A percentile compares a stretch with the other conserved stretches of the same genome.
phyloP scores from a whole-genome alignment of 1,284 basidiomycete species.

The Phenoliferia sp. region DNA sequence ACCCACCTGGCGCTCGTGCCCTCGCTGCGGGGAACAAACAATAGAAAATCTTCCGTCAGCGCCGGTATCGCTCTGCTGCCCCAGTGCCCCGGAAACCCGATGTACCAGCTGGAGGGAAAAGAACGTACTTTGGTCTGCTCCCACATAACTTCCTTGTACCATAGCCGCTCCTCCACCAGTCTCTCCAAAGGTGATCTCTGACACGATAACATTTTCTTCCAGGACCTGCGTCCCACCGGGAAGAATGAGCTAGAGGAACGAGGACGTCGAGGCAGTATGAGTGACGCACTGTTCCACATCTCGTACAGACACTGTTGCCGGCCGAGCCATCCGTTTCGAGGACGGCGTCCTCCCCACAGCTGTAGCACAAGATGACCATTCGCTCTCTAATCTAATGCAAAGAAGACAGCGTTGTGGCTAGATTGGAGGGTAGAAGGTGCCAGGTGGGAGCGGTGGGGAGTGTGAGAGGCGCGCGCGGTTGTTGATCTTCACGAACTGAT shows the following conservation, averaged over 20 bases:
- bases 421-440: too few relatives aligned
- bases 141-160: constrained; percentile 93
- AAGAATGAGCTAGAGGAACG: not conserved
- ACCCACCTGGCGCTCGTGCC: constrained; percentile 71
- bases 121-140: constrained; percentile 77
- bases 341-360: constrained; percentile 24
- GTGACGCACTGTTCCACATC: not conserved
- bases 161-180: constrained; percentile 86
- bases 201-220: constrained; percentile 91
- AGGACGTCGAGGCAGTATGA: not conserved
- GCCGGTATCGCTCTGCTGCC: not conserved
- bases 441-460: too few relatives aligned
- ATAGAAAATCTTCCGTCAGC: not conserved
- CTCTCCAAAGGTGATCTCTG: constrained; percentile 90
- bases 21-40: constrained; percentile 52
- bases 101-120: too few relatives aligned
- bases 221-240: constrained; percentile 52
- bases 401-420: too few relatives aligned
- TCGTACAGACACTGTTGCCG: constrained; percentile 26
- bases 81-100: not conserved
- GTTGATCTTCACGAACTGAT: too few relatives aligned
- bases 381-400: not conserved
- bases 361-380: constrained; percentile 21
- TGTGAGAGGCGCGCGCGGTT: too few relatives aligned
- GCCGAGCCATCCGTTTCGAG: constrained; percentile 28